phyloP scores from a whole-genome alignment of 192 early-diverging fungal genomes.

The Entomortierella beljakovae region DNA sequence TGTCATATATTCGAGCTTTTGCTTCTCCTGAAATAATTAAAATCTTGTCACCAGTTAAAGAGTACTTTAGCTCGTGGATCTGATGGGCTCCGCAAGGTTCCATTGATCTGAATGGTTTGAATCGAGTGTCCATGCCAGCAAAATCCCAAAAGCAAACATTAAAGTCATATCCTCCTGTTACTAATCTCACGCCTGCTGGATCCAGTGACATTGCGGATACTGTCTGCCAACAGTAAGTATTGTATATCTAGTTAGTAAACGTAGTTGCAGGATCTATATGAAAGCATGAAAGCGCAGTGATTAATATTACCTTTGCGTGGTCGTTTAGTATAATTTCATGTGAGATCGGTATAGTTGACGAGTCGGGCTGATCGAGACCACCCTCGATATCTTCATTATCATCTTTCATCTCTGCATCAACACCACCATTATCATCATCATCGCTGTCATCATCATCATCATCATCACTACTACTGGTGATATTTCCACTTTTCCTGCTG shows the following conservation, averaged over 20 bases:
- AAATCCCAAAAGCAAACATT: conserved; percentile 95
- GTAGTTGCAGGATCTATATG: background rate
- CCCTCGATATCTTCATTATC: conserved; percentile 57
- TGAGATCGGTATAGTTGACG: conserved; percentile 68
- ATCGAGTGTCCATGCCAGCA: conserved; percentile 82
- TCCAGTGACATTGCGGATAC: conserved; percentile 87
- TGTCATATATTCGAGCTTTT: conserved; percentile 80
- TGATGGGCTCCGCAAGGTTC: conserved; percentile 85
- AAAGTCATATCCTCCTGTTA: conserved; percentile 85
- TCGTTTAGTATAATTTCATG: conserved; percentile 75
- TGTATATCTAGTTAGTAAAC: background rate
- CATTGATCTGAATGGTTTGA: conserved; percentile 82
- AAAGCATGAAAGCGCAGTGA: background rate
- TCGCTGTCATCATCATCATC: conserved; percentile 45
- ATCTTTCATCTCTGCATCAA: too few relatives aligned
- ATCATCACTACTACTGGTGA: conserved; percentile 9
- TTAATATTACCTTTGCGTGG: conserved; percentile 66
- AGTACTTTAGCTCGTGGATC: conserved; percentile 86
- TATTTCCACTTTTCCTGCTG: background rate
- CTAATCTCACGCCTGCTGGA: conserved; percentile 80
- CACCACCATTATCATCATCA: conserved; percentile 50
- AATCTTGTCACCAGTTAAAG: conserved; percentile 77
- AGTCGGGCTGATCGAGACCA: conserved; percentile 46
- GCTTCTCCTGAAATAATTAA: conserved; percentile 82
- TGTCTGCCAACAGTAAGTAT: conserved; percentile 55